A percentile compares a stretch with the other conserved stretches of the same genome.
phyloP scores from a whole-genome alignment of 768 basidiomycete genomes.

The Tricholoma terreum region DNA sequence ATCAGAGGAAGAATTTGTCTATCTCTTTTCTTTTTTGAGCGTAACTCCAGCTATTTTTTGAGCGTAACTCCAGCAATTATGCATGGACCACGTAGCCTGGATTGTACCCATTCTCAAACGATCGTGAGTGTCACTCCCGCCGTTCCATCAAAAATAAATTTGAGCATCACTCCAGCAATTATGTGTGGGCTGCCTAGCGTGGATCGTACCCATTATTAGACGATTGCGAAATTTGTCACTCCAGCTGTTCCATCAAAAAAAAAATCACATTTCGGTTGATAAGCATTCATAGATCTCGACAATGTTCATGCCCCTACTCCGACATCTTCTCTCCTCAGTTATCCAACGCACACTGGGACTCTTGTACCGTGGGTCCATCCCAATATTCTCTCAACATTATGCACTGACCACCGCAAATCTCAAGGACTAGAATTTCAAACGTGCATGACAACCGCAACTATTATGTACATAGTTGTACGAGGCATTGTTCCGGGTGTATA shows the following conservation, averaged over 20 bases:
- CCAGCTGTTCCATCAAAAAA: no score
- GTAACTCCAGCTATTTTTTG: no score
- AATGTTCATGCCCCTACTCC: no score
- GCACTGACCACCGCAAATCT: not conserved
- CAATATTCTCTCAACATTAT: not conserved
- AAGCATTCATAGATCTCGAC: no score
- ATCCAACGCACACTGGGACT: not conserved
- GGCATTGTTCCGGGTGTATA: not conserved
- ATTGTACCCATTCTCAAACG: no score
- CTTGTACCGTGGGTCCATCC: not conserved
- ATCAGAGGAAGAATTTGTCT: no score
- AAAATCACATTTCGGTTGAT: not conserved
- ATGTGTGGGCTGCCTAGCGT: not conserved
- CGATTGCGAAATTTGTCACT: no score
- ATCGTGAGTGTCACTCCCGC: no score
- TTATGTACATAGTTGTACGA: not conserved
- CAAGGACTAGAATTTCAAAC: not conserved
- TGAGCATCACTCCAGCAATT: not conserved
- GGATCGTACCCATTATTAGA: not conserved
- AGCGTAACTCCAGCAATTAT: no score
- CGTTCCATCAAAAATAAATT: no score
- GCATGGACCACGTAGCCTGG: no score
- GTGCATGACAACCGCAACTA: not conserved
- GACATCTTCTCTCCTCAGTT: not conserved
- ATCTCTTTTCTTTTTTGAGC: no score